Conservation (phyloP, 176 grass and related monocot species). For the Pontederia crassipes region DNA sequence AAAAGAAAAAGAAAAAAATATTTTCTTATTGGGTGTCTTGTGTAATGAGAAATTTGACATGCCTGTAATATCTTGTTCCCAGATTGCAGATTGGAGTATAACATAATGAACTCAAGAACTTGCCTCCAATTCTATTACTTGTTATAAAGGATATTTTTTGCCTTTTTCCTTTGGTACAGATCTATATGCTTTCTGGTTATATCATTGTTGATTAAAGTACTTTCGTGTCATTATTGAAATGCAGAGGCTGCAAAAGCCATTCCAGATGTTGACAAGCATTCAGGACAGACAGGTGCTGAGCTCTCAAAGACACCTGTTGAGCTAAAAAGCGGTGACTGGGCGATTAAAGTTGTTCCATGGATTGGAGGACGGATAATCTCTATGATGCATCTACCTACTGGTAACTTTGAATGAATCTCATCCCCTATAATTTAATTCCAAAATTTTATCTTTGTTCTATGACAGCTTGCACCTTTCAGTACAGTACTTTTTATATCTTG, state of each 20-base stretch:
- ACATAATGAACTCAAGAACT: no score
- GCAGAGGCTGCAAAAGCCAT: constrained; percentile 57
- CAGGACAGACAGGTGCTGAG: constrained; percentile 47
- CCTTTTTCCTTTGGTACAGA: neutral
- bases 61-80: no score
- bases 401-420: constrained; percentile 27
- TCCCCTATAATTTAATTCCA: neutral
- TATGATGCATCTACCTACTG: constrained; percentile 80
- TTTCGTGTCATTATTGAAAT: neutral
- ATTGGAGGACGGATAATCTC: constrained; percentile 89
- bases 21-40: no score
- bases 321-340: constrained; percentile 77
- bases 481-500: neutral
- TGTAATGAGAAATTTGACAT: no score
- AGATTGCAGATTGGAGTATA: no score
- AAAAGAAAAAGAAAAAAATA: no score
- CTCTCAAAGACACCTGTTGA: constrained; percentile 82
- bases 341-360: constrained; percentile 79
- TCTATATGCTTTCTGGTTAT: neutral
- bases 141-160: neutral
- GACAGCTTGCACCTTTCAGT: neutral
- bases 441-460: neutral
- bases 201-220: neutral
- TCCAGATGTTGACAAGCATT: constrained; percentile 45
- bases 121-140: no score